These are phyloP conservation scores for Podila minutissima DNA, from an alignment of 192 early-diverging fungal species.

Conservation along the genomic window DNA sequence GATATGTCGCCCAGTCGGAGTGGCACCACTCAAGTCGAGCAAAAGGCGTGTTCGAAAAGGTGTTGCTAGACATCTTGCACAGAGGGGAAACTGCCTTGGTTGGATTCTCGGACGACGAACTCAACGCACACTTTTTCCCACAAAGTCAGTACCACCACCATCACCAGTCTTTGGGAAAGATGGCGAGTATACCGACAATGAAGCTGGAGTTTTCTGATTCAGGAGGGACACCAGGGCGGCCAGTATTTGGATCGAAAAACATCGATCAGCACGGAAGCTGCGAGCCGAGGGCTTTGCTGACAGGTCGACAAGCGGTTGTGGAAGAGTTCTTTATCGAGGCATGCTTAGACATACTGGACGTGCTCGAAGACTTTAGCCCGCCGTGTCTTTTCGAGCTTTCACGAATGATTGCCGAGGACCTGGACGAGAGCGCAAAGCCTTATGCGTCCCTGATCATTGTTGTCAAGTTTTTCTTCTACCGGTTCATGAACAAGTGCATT, in stretches of 20 bases:
- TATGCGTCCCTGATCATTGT: constrained; percentile 50
- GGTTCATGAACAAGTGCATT: constrained; percentile 53
- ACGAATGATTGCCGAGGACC: constrained; percentile 21
- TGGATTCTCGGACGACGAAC: constrained; percentile 42
- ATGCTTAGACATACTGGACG: constrained; percentile 45
- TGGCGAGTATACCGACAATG: constrained; percentile 25
- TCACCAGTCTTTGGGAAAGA: constrained; percentile 23
- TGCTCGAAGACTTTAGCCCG: constrained; percentile 48
- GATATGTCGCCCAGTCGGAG: constrained; percentile 43
- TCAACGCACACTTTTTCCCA: constrained; percentile 20
- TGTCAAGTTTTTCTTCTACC: constrained; percentile 55
- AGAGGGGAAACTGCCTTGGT: constrained; percentile 29
- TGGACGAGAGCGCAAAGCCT: constrained; percentile 22
- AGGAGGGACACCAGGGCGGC: neutral
- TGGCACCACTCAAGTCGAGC: constrained; percentile 38
- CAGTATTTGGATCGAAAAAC: constrained; percentile 4
- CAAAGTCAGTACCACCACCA: neutral
- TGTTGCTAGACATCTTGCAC: constrained; percentile 34
- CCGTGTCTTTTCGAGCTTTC: constrained; percentile 44
- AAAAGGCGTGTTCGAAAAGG: constrained; percentile 34
- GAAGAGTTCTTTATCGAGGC: constrained; percentile 47
- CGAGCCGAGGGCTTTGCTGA: neutral
- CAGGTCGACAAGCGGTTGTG: constrained; percentile 27
- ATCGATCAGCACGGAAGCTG: neutral
- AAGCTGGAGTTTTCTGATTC: constrained; percentile 1